phyloP scores from a whole-genome alignment of 768 basidiomycete species.

The Boletus edulis region DNA sequence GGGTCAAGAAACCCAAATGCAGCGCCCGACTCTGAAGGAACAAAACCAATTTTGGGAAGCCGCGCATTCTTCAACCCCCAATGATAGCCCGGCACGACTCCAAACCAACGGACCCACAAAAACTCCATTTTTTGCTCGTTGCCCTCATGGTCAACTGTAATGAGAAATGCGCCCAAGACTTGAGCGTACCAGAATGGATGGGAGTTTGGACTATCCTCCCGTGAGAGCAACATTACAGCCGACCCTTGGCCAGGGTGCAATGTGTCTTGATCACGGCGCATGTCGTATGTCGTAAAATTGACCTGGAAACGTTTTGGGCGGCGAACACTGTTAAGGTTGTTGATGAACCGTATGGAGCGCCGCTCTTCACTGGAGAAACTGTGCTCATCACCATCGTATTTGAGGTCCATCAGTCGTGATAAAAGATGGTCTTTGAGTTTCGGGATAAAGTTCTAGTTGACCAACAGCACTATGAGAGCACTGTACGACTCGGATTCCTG shows the following conservation, averaged over 20 bases:
- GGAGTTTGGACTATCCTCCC: conserved; percentile 4
- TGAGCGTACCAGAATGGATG: conserved; percentile 25
- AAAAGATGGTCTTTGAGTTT: no score
- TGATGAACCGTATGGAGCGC: no score
- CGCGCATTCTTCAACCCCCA: conserved; percentile 9
- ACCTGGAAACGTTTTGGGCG: no score
- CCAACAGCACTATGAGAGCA: no score
- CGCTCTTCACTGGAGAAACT: no score
- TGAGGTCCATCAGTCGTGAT: no score
- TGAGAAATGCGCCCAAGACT: conserved; percentile 22
- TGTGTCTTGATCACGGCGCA: no score
- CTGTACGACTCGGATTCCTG: no score
- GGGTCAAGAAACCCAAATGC: conserved; percentile 12
- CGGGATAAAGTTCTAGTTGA: neutral
- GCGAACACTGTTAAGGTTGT: no score
- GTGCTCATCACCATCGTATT: no score
- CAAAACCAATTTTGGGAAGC: conserved; percentile 21
- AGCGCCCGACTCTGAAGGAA: conserved; percentile 6
- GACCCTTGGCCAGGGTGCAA: conserved; percentile 16
- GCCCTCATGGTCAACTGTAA: conserved; percentile 7
- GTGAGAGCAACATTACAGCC: conserved; percentile 20
- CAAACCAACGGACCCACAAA: conserved; percentile 10
- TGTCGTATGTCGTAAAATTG: no score
- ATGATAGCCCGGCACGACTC: neutral
- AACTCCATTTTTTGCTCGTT: conserved; percentile 14